These are phyloP conservation scores for Trichoderma simmonsii DNA, from an alignment of 2,329 filamentous ascomycete genomes.

Conservation along the genomic window DNA sequence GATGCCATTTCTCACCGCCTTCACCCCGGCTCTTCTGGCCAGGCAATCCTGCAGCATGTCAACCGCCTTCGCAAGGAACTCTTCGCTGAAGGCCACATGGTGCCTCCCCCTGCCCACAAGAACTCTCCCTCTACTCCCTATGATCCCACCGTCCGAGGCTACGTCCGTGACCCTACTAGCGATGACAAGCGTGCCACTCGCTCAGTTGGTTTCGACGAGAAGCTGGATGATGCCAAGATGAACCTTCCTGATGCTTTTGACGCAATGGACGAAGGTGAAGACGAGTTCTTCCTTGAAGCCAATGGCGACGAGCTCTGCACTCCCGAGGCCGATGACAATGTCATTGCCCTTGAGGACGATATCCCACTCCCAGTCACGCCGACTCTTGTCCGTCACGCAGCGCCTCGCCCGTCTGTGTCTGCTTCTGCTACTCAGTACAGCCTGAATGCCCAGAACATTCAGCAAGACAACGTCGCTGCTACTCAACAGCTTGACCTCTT, in stretches of 20 bases:
- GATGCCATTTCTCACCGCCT: slow-evolving; percentile 40
- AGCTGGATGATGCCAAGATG: slow-evolving; percentile 31
- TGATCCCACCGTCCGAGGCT: slow-evolving; percentile 34
- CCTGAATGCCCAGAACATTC: neutral
- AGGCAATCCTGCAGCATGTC: slow-evolving; percentile 39
- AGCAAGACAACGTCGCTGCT: neutral
- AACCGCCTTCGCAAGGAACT: slow-evolving; percentile 34
- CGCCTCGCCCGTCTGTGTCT: neutral
- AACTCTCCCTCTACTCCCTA: slow-evolving; percentile 20
- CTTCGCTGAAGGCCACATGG: slow-evolving; percentile 39
- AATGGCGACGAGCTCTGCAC: too few relatives aligned
- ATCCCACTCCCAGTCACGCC: slow-evolving; percentile 11
- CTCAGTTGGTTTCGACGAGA: slow-evolving; percentile 33
- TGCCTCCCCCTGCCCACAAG: slow-evolving; percentile 37
- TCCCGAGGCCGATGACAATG: slow-evolving; percentile 8
- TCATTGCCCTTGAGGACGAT: neutral
- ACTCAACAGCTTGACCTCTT: neutral
- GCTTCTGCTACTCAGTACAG: neutral
- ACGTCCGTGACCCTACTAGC: slow-evolving; percentile 29
- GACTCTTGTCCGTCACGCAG: slow-evolving; percentile 16
- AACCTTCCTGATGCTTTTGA: slow-evolving; percentile 27
- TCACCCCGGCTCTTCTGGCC: slow-evolving; percentile 39
- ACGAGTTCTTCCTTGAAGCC: slow-evolving; percentile 18
- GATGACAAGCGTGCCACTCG: slow-evolving; percentile 29
- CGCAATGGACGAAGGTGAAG: slow-evolving; percentile 19